These are phyloP conservation scores for Penstemon newberryi DNA, from an alignment of 257 asterid genomes.

Conservation along the genomic window DNA sequence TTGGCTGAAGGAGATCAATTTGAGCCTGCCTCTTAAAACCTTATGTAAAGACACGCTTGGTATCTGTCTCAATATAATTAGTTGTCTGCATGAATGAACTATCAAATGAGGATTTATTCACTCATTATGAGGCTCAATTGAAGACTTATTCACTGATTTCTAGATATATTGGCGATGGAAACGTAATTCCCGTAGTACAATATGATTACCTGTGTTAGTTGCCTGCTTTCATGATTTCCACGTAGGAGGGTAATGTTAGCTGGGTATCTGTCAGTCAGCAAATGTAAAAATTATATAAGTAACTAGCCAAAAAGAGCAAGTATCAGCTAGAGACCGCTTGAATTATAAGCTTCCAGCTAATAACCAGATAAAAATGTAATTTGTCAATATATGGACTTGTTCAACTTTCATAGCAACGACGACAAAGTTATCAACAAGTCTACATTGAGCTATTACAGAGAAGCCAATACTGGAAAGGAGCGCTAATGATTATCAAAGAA, in stretches of 20 bases:
- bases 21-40: conserved; percentile 7
- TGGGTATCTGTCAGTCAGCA: conserved; percentile 62
- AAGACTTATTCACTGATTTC: conserved; percentile 2
- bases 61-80: conserved; percentile 10
- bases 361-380: conserved; percentile 1
- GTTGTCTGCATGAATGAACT: background rate
- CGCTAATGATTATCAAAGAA: background rate
- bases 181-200: background rate
- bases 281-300: conserved; percentile 22
- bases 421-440: conserved; percentile 1
- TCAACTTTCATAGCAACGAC: background rate
- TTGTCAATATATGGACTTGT: conserved; percentile 5
- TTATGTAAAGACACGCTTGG: background rate
- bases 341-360: conserved; percentile 19
- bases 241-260: conserved; percentile 93
- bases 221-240: conserved; percentile 98
- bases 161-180: background rate
- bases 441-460: background rate
- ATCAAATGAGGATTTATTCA: conserved; percentile 5
- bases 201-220: conserved; percentile 76
- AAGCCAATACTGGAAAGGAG: background rate
- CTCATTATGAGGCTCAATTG: background rate
- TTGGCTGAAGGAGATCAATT: background rate
- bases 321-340: conserved; percentile 15
- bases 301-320: conserved; percentile 29